phyloP scores from a whole-genome alignment of 495 filamentous ascomycete genomes.

The Podospora pseudopauciseta region DNA sequence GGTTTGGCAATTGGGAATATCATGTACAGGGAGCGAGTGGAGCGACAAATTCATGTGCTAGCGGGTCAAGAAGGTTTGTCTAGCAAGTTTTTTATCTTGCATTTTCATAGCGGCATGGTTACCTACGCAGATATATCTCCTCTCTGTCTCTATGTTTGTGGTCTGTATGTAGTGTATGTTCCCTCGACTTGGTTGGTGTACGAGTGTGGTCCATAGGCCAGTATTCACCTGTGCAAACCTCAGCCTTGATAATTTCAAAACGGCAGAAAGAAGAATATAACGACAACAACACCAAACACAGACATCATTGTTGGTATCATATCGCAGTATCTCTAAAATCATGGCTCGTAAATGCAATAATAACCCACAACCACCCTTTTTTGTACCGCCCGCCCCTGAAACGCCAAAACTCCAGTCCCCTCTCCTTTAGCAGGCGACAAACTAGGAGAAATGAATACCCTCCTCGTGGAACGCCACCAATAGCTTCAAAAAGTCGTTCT shows the following conservation, averaged over 20 bases:
- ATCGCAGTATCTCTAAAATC: background rate
- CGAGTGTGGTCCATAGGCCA: background rate
- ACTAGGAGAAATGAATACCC: constrained; percentile 84
- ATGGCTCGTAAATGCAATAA: background rate
- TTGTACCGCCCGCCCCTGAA: background rate
- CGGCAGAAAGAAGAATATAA: too few relatives aligned
- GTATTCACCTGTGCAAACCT: background rate
- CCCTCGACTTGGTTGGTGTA: background rate
- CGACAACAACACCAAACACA: background rate
- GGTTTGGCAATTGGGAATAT: background rate
- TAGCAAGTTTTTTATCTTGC: background rate
- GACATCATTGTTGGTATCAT: background rate
- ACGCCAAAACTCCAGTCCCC: background rate
- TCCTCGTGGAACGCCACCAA: constrained; percentile 70
- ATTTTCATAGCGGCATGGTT: background rate
- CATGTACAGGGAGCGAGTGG: background rate
- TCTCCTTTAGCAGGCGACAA: background rate
- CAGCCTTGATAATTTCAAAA: too few relatives aligned
- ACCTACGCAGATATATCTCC: background rate
- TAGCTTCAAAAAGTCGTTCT: constrained; percentile 76
- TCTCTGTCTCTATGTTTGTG: background rate
- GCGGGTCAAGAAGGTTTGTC: background rate
- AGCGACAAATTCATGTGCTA: background rate
- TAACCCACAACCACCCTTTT: background rate
- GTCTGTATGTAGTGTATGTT: background rate